Evolutionary conservation across 164 flowering plant species (phyloP).

Genomic region (Euptelea pleiosperma): DNA sequence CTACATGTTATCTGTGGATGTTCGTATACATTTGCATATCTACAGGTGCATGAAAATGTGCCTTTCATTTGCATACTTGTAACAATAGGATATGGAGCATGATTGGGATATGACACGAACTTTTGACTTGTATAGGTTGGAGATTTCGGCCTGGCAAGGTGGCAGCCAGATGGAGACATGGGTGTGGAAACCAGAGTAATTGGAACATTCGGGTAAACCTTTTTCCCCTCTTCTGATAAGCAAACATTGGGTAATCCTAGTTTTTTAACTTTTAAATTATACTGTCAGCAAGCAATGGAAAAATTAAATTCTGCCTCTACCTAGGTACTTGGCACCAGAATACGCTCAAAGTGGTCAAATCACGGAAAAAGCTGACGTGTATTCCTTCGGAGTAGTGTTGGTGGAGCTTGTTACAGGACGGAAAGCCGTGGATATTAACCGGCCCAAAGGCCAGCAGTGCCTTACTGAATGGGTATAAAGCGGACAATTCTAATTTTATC

Average conservation of each 20-base stretch:
- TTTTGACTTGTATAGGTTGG: slow-evolving; percentile 57
- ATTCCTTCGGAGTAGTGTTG: slow-evolving; percentile 84
- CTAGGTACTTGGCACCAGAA: slow-evolving; percentile 93
- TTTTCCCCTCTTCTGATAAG: too few species aligned
- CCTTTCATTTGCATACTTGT: background rate
- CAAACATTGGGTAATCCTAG: too few species aligned
- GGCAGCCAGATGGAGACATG: slow-evolving; percentile 87
- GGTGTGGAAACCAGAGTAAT: slow-evolving; percentile 82
- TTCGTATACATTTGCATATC: background rate
- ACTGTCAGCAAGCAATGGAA: background rate
- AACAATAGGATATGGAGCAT: background rate
- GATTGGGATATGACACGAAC: slow-evolving; percentile 6
- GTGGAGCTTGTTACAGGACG: slow-evolving; percentile 88
- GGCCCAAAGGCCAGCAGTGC: slow-evolving; percentile 93
- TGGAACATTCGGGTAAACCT: slow-evolving; percentile 87
- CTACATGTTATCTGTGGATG: too few species aligned
- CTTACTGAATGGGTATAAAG: slow-evolving; percentile 85
- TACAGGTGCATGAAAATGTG: background rate
- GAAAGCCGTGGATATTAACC: slow-evolving; percentile 78
- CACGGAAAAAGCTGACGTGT: slow-evolving; percentile 93
- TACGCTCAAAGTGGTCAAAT: slow-evolving; percentile 94
- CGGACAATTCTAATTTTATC: background rate
- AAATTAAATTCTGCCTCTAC: background rate
- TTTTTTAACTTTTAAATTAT: background rate
- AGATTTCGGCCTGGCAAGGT: slow-evolving; percentile 94